Base-by-base conservation (phyloP, 2,329 filamentous ascomycete genomes). In the Rutstroemia sydowiana region DNA sequence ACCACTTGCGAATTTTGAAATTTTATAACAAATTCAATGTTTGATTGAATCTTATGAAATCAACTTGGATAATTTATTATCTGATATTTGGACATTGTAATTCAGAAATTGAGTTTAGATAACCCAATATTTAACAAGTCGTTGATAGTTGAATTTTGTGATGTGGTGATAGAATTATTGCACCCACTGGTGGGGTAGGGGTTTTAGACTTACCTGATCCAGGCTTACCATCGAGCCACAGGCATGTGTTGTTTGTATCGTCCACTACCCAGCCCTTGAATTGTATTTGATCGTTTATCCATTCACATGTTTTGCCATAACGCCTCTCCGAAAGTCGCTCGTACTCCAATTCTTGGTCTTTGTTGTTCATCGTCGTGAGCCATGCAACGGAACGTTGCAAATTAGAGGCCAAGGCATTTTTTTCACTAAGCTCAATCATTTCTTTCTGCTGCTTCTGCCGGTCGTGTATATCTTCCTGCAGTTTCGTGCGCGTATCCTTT, bases 151-250 rank as follows among this genome's bases (percentile, higher is more conserved):
- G 31, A 10, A n/a, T n/a, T n/a, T n/a, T n/a, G n/a, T n/a, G n/a
- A n/a, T n/a, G n/a, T n/a, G 32, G 16, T 30, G 23, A 26, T 42
- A 40, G 10, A n/a, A 32, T 40, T 32, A 47, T 13, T 20, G 23
- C 30, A 8, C 32, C 18, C 4, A 28, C n/a, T 23, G 18, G 26
- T 1, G 28, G 39, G 20, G 32, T 10, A 30, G 4, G 5, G 3
- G 20, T 6, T 20, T 3, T 32, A 13, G 37, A 36, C 31, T 11
- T 48, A 56, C 52, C 55, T 39, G 57, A 14, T 37, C 57, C 55
- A 36, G 55, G 55, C 23, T 52, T 58, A 18, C 55, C 57, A 41
- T 57, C 21, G 18, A 58, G 50, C 57, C 55, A 59, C 11, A 59
- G 28, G 10, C n/a, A 32, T 3, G 36, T 36, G 5, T 28, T 23